Percentiles rank a stretch among this genome's conserved stretches.
Conservation (phyloP, 2,329 filamentous ascomycete species). For the Phyllosticta citrichinensis region DNA sequence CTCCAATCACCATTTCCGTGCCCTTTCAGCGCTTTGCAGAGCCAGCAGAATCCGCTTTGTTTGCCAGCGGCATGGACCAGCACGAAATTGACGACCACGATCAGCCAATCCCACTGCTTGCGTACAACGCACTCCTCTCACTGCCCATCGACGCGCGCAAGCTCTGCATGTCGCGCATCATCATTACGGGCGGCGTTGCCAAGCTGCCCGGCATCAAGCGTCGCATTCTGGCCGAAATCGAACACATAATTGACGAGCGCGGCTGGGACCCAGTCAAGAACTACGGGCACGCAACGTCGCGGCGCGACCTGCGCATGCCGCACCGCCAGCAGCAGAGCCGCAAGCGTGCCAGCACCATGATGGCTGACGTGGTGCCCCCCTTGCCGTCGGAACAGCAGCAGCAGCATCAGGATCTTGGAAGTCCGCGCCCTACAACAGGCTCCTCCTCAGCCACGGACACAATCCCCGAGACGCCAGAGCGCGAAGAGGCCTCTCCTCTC, state of each 20-base stretch:
- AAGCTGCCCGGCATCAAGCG: conserved; percentile 69
- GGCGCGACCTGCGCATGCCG: conserved; percentile 12
- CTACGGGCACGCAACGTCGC: conserved; percentile 47
- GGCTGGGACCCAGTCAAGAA: conserved; percentile 73
- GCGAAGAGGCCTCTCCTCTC: background rate
- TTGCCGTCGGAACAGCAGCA: background rate
- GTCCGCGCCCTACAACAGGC: background rate
- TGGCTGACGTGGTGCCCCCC: background rate
- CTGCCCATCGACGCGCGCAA: conserved; percentile 75
- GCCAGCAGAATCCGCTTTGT: conserved; percentile 66
- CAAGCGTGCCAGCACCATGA: conserved; percentile 7
- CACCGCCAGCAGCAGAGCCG: conserved; percentile 15
- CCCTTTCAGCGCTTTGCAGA: conserved; percentile 62
- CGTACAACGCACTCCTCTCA: conserved; percentile 65
- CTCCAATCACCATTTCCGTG: conserved; percentile 49
- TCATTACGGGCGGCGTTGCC: conserved; percentile 75
- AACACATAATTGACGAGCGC: conserved; percentile 51
- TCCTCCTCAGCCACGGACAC: background rate
- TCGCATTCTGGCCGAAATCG: conserved; percentile 67
- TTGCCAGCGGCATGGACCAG: conserved; percentile 45
- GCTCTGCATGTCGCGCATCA: conserved; percentile 76
- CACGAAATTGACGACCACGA: conserved; percentile 77
- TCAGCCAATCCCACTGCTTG: conserved; percentile 61
- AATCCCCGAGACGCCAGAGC: background rate
- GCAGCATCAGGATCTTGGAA: background rate